Percentiles rank a stretch among this genome's conserved stretches.
Evolutionary conservation across 208 protist genomes (phyloP).

Genomic region (Herpetomonas samuelpessoai): DNA sequence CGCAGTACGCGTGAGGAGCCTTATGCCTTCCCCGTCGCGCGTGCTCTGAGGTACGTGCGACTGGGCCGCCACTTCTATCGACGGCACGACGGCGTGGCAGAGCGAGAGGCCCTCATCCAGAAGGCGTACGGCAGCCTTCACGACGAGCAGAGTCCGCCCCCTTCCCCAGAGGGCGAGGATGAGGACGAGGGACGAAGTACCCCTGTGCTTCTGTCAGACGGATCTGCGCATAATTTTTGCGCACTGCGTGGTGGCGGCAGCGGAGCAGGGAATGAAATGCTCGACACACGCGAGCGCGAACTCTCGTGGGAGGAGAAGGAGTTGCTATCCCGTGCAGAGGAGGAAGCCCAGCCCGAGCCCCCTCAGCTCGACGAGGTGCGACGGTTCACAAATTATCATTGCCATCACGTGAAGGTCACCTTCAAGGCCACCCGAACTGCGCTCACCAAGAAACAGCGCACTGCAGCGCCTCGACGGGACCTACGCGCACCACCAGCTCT

Average conservation of each 20-base stretch:
- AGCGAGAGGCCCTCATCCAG: constrained; percentile 8
- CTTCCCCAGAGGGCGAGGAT: too few relatives aligned
- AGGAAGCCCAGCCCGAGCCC: constrained; percentile 2
- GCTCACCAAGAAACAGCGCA: constrained; percentile 3
- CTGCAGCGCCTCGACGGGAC: background rate
- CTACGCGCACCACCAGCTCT: background rate
- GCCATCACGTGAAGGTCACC: constrained; percentile 57
- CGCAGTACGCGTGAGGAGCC: too few relatives aligned
- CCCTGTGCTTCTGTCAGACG: too few relatives aligned
- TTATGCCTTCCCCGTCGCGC: constrained; percentile 36
- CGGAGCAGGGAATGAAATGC: too few relatives aligned
- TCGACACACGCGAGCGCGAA: too few relatives aligned
- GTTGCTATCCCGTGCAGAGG: too few relatives aligned
- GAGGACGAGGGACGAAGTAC: too few relatives aligned
- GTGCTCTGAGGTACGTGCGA: constrained; percentile 32
- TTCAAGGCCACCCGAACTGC: constrained; percentile 26
- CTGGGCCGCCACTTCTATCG: constrained; percentile 14
- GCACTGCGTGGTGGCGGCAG: too few relatives aligned
- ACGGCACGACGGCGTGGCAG: constrained; percentile 5
- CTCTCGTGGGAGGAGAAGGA: too few relatives aligned
- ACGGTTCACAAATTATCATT: constrained; percentile 60
- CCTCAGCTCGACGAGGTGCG: constrained; percentile 17
- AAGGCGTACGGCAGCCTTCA: background rate
- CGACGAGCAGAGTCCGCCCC: too few relatives aligned
- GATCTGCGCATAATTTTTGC: too few relatives aligned